A percentile compares a stretch with the other conserved stretches of the same genome.
phyloP scores from a whole-genome alignment of 768 basidiomycete genomes.

The Lepiota subincarnata region DNA sequence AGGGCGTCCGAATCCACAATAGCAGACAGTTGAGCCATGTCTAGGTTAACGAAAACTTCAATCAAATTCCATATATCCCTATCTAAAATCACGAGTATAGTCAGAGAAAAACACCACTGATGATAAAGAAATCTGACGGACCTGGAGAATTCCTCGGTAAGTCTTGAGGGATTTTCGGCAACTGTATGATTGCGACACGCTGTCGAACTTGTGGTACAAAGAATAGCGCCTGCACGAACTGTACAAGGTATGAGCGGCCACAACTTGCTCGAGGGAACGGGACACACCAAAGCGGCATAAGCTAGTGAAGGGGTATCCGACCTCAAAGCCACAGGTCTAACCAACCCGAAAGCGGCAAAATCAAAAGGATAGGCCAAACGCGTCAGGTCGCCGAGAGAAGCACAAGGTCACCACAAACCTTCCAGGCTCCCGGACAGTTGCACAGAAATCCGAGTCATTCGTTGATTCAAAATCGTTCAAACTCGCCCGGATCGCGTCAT shows the following conservation, averaged over 20 bases:
- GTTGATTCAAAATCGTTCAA: constrained; percentile 46
- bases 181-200: constrained; percentile 27
- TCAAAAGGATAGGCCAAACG: background rate
- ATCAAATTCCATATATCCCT: constrained; percentile 51
- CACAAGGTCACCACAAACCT: constrained; percentile 37
- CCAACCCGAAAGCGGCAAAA: background rate
- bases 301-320: constrained; percentile 45
- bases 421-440: constrained; percentile 51
- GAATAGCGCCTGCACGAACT: constrained; percentile 58
- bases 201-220: constrained; percentile 69
- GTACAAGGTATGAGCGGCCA: background rate
- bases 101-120: background rate
- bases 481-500: constrained; percentile 70
- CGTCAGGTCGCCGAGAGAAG: background rate
- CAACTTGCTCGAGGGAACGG: constrained; percentile 2
- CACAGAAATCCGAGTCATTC: constrained; percentile 48
- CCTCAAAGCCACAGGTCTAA: constrained; percentile 70
- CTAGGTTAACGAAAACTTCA: constrained; percentile 68
- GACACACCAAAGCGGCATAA: constrained; percentile 56
- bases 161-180: constrained; percentile 24
- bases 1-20: constrained; percentile 52
- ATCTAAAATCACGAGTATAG: constrained; percentile 27
- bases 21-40: constrained; percentile 55
- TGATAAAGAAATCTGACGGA: constrained; percentile 12
- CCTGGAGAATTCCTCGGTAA: constrained; percentile 24